These are phyloP conservation scores for Cercophora samala DNA, from an alignment of 495 filamentous ascomycete genomes.

Conservation along the genomic window DNA sequence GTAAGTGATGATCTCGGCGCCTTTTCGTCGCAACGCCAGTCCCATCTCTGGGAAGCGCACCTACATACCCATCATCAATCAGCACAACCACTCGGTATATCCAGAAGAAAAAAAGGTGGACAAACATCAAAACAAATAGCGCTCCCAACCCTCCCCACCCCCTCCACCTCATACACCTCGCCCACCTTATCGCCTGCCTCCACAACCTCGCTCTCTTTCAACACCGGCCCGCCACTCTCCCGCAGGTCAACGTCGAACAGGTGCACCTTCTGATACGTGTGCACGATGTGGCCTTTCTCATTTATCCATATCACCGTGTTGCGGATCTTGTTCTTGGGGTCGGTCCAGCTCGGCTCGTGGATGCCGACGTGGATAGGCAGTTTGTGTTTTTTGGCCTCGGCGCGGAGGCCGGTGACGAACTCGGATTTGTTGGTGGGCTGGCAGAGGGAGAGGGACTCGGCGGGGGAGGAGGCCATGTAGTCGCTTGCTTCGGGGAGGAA, in stretches of 20 bases:
- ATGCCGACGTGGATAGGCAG: constrained; percentile 85
- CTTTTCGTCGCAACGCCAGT: constrained; percentile 50
- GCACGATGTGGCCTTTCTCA: constrained; percentile 36
- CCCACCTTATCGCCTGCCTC: constrained; percentile 25
- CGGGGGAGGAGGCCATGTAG: constrained; percentile 68
- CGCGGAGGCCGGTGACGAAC: constrained; percentile 71
- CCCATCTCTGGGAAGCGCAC: constrained; percentile 75
- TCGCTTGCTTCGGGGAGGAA: constrained; percentile 92
- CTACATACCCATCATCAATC: constrained; percentile 25
- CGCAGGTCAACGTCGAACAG: constrained; percentile 43
- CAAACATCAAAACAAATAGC: neutral
- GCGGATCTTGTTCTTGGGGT: constrained; percentile 31
- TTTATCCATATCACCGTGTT: constrained; percentile 50
- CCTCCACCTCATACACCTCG: constrained; percentile 1
- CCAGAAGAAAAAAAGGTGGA: too few relatives aligned
- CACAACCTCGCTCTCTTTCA: constrained; percentile 32
- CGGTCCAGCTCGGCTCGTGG: constrained; percentile 45
- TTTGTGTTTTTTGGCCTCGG: constrained; percentile 55
- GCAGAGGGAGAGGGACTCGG: constrained; percentile 65
- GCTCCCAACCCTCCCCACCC: neutral
- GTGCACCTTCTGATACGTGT: constrained; percentile 57
- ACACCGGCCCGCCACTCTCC: constrained; percentile 25
- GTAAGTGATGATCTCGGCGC: constrained; percentile 75
- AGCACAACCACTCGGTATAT: constrained; percentile 15
- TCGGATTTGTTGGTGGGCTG: constrained; percentile 47